These are phyloP conservation scores for Kodamaea nitidulidarum DNA, from an alignment of 805 yeast species.

Conservation along the genomic window DNA sequence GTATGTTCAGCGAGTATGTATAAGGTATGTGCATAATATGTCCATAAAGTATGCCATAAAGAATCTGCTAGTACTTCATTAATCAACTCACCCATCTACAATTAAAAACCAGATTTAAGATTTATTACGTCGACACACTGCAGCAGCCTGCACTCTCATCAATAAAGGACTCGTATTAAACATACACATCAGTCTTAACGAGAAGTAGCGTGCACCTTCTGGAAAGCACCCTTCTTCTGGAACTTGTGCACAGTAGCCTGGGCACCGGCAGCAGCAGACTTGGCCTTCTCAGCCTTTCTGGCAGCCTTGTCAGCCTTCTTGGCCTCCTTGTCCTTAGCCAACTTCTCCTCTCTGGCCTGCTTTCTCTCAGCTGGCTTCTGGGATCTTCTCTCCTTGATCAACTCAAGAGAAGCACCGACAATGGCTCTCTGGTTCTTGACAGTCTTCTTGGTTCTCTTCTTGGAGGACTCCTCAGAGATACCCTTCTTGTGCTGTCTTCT, in stretches of 20 bases:
- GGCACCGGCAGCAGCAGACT: constrained; percentile 72
- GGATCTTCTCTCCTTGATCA: constrained; percentile 96
- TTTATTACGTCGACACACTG: constrained; percentile 2
- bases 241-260: constrained; percentile 78
- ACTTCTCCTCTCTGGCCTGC: constrained; percentile 93
- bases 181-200: constrained; percentile 52
- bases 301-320: constrained; percentile 88
- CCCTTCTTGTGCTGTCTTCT: constrained; percentile 99
- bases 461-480: constrained; percentile 95
- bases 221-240: constrained; percentile 97
- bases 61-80: too few relatives aligned
- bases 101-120: background rate
- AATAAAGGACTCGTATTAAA: constrained; percentile 10
- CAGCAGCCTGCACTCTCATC: constrained; percentile 2
- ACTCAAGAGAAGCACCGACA: constrained; percentile 98
- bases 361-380: constrained; percentile 96
- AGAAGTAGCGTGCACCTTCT: constrained; percentile 93
- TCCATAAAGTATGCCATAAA: too few relatives aligned
- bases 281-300: constrained; percentile 93
- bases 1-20: too few relatives aligned
- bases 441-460: constrained; percentile 95
- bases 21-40: too few relatives aligned
- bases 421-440: constrained; percentile 98
- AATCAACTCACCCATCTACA: too few relatives aligned
- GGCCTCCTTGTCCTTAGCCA: constrained; percentile 77